Percentiles rank a stretch among this genome's conserved stretches.
Conservation (phyloP, 352 stramenopile genomes). For the Phytophthora pistaciae region DNA sequence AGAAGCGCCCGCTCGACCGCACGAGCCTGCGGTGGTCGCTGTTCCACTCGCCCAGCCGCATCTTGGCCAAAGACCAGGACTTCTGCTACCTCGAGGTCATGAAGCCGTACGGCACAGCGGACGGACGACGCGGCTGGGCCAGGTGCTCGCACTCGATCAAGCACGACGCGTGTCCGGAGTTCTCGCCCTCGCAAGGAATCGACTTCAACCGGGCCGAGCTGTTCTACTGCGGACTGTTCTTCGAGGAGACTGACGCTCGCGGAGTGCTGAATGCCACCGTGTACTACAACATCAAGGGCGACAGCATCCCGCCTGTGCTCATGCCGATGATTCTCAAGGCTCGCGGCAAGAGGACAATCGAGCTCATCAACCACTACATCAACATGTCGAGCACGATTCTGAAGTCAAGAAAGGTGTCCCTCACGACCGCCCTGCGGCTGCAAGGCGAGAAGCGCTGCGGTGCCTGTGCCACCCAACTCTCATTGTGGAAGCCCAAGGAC, state of each 20-base stretch:
- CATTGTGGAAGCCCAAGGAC: constrained; percentile 63
- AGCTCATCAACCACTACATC: constrained; percentile 78
- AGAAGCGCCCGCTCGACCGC: constrained; percentile 53
- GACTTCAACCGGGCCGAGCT: constrained; percentile 62
- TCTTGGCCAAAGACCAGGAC: constrained; percentile 70
- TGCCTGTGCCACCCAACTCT: constrained; percentile 67
- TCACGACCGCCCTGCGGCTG: constrained; percentile 58
- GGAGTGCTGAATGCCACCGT: constrained; percentile 65
- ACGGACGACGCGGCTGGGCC: constrained; percentile 73
- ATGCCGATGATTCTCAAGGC: constrained; percentile 64
- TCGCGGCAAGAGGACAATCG: constrained; percentile 63
- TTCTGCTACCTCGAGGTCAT: constrained; percentile 84
- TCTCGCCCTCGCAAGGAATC: constrained; percentile 37
- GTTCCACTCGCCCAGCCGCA: constrained; percentile 63
- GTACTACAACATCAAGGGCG: constrained; percentile 66
- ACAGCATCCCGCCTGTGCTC: constrained; percentile 53
- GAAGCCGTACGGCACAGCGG: constrained; percentile 63
- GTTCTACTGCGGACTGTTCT: constrained; percentile 74
- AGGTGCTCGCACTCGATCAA: constrained; percentile 80
- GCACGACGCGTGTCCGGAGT: constrained; percentile 65
- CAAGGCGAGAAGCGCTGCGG: constrained; percentile 68
- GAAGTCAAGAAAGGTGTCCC: constrained; percentile 37
- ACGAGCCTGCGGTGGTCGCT: constrained; percentile 78
- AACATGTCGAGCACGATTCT: constrained; percentile 60
- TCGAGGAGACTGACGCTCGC: constrained; percentile 62